These are phyloP conservation scores for Coprinellus micaceus DNA, from an alignment of 768 basidiomycete species.

Conservation along the genomic window DNA sequence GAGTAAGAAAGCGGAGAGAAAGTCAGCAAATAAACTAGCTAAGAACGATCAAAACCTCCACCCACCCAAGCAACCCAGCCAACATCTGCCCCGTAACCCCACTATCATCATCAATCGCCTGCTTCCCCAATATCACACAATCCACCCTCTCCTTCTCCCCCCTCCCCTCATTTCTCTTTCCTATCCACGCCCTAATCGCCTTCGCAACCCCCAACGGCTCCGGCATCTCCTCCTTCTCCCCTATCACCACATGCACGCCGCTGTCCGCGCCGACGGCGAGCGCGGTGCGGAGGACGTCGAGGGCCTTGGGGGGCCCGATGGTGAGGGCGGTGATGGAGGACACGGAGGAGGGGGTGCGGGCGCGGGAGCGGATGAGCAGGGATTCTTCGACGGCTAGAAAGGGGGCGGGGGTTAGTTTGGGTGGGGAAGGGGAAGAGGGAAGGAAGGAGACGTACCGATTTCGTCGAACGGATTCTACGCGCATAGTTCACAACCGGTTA, in stretches of 20 bases:
- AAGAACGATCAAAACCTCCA: no score
- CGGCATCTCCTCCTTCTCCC: conserved; percentile 65
- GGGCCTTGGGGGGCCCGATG: conserved; percentile 88
- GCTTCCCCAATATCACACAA: conserved; percentile 93
- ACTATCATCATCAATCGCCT: conserved; percentile 96
- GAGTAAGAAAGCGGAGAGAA: no score
- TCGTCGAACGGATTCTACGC: conserved; percentile 96
- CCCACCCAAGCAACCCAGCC: conserved; percentile 87
- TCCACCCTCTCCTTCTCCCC: conserved; percentile 56
- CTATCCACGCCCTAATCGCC: conserved; percentile 75
- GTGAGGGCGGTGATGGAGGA: conserved; percentile 88
- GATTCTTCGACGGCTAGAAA: conserved; percentile 91
- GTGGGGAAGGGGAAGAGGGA: background rate
- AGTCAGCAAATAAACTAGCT: no score
- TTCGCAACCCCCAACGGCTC: conserved; percentile 93
- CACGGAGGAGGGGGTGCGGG: conserved; percentile 62
- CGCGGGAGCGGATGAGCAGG: conserved; percentile 83
- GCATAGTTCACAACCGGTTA: background rate
- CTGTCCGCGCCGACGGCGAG: conserved; percentile 97
- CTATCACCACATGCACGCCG: conserved; percentile 84
- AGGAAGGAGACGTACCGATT: conserved; percentile 71
- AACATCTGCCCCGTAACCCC: conserved; percentile 98
- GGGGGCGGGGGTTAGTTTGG: background rate
- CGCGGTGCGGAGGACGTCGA: conserved; percentile 90
- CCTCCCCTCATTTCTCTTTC: conserved; percentile 29